Evolutionary conservation across 1,284 basidiomycete genomes (phyloP).

Genomic region (Microbotryum saponariae): DNA sequence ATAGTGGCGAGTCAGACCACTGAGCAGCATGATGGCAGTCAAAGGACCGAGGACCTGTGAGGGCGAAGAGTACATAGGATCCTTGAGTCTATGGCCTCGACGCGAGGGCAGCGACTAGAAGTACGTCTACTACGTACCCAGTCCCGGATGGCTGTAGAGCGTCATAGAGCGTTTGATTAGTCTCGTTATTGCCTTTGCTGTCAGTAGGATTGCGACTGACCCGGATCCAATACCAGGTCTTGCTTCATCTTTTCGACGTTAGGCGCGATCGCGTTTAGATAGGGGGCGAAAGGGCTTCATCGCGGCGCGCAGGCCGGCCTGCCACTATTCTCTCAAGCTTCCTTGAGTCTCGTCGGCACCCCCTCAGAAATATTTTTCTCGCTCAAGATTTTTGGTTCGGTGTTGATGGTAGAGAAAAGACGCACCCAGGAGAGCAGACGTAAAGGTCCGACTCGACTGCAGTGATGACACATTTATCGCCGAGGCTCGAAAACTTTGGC

Average conservation of each 20-base stretch:
- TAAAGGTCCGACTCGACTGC: not conserved
- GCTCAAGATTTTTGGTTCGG: not conserved
- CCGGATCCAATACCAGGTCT: slow-evolving; percentile 2
- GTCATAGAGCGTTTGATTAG: not conserved
- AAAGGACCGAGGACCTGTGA: slow-evolving; percentile 83
- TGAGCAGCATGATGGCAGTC: slow-evolving; percentile 94
- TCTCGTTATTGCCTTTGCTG: not conserved
- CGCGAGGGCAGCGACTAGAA: not conserved
- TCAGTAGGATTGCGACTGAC: not conserved
- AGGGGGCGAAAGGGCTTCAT: not conserved
- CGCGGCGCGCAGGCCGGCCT: not conserved
- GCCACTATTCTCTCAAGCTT: not conserved
- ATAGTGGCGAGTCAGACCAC: slow-evolving; percentile 89
- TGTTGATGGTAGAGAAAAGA: too few species aligned
- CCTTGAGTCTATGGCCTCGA: not conserved
- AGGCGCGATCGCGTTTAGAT: not conserved
- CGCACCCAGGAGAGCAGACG: too few species aligned
- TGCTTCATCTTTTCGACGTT: not conserved
- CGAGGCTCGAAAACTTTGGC: not conserved
- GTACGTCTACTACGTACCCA: slow-evolving; percentile 50
- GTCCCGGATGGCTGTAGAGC: slow-evolving; percentile 57
- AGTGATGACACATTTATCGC: not conserved
- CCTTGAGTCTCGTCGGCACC: not conserved
- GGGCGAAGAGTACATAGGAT: slow-evolving; percentile 12
- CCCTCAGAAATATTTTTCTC: not conserved